Base-by-base conservation (phyloP, 805 yeast genomes). In the Yarrowia sp. region DNA sequence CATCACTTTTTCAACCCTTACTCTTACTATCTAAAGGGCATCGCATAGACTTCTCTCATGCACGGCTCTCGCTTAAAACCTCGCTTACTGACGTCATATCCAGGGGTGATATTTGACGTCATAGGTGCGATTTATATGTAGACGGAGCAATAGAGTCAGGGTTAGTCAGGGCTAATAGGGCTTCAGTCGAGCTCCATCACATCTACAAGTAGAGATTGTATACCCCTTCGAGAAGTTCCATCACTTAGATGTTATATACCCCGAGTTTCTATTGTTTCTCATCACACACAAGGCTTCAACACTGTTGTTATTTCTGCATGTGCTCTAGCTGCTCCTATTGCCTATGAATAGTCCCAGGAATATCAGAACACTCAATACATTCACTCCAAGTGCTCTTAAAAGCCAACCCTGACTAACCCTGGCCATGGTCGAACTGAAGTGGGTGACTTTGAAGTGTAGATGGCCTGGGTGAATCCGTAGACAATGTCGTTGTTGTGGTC, bases 261-360 rank as follows among this genome's bases (percentile, higher is more conserved):
- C n/a, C n/a, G n/a, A n/a, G n/a, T n/a, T n/a, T n/a, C n/a, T n/a
- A n/a, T n/a, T n/a, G n/a, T n/a, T 17, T 24, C 24, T 17, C 47
- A 46, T 19, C 50, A 19, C 15, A 7, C 50, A 46, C 50, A 46
- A 46, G 20, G 50, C 50, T 46, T 46, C 34, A 46, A 46, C 34
- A 13, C 30, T 20, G 34, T 46, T 20, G n/a, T 46, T 34, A 46
- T 46, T 17, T 13, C 34, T 20, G 50, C 50, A 6, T 13, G 30
- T 19, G 47, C 47, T 43, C 47, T 43, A 7, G 47, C 47, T 12
- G 47, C 47, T 12, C 50, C 50, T 19, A 24, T 46, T 13, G 50
- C 50, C 20, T 46, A 34, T 14, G 34, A 24, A 8, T 9, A 46
- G 34, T 3, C 50, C 30, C 50, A 46, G 34, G 15, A 43, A 5